phyloP scores from a whole-genome alignment of 2,329 filamentous ascomycete genomes.

The Daldinia sp. region DNA sequence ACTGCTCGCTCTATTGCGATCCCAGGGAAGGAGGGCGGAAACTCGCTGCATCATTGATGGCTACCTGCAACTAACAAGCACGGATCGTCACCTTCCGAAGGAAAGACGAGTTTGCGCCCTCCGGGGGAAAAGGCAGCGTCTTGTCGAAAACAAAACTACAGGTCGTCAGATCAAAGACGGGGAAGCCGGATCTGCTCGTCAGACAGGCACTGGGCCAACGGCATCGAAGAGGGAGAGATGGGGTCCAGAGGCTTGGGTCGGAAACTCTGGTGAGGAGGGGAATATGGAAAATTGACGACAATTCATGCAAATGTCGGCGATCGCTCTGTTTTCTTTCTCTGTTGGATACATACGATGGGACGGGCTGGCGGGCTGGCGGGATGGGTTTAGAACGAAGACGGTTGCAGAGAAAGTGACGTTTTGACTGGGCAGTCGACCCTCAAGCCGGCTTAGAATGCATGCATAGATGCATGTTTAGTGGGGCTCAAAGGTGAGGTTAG shows the following conservation, averaged over 20 bases:
- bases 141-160: constrained; percentile 28
- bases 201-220: constrained; percentile 31
- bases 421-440: constrained; percentile 39
- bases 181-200: constrained; percentile 23
- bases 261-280: constrained; percentile 23
- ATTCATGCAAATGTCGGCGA: constrained; percentile 31
- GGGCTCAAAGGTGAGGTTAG: constrained; percentile 27
- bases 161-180: constrained; percentile 22
- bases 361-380: constrained; percentile 22
- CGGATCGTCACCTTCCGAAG: constrained; percentile 37
- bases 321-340: constrained; percentile 17
- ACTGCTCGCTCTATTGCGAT: constrained; percentile 49
- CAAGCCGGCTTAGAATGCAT: constrained; percentile 42
- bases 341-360: constrained; percentile 30
- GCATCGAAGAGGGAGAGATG: constrained; percentile 28
- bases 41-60: constrained; percentile 59
- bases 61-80: constrained; percentile 40
- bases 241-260: constrained; percentile 37
- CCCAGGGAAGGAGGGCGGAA: constrained; percentile 59
- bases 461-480: constrained; percentile 41
- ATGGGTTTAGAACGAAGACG: constrained; percentile 41
- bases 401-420: constrained; percentile 50
- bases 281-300: constrained; percentile 38
- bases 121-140: constrained; percentile 26
- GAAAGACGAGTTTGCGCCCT: constrained; percentile 24